These are phyloP conservation scores for Russula emetica DNA, from an alignment of 768 basidiomycete species.

Conservation along the genomic window DNA sequence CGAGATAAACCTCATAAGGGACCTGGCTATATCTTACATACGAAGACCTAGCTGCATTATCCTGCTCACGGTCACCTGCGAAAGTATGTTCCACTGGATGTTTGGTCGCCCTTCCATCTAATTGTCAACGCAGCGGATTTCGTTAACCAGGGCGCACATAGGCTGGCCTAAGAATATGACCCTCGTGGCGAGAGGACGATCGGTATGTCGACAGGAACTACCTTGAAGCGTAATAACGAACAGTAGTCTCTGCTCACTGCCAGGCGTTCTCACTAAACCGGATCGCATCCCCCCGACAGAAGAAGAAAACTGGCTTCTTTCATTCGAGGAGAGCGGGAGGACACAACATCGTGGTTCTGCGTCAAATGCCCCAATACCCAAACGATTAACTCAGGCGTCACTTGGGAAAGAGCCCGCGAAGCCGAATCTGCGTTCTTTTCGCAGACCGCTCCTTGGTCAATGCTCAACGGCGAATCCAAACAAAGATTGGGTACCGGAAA, in stretches of 20 bases:
- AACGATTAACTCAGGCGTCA: slow-evolving; percentile 47
- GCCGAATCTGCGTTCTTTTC: slow-evolving; percentile 57
- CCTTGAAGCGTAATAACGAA: neutral
- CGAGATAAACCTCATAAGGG: slow-evolving; percentile 60
- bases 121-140: slow-evolving; percentile 55
- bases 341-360: slow-evolving; percentile 54
- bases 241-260: too few species aligned
- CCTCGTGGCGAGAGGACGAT: slow-evolving; percentile 63
- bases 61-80: slow-evolving; percentile 57
- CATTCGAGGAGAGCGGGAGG: slow-evolving; percentile 49
- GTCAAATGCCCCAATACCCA: slow-evolving; percentile 45
- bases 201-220: slow-evolving; percentile 40
- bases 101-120: neutral
- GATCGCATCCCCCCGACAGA: slow-evolving; percentile 39
- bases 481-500: slow-evolving; percentile 53
- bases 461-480: slow-evolving; percentile 47
- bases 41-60: slow-evolving; percentile 57
- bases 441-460: slow-evolving; percentile 48
- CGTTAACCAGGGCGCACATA: slow-evolving; percentile 72
- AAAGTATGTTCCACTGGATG: slow-evolving; percentile 43
- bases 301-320: slow-evolving; percentile 53
- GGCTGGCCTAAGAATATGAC: slow-evolving; percentile 59
- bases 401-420: slow-evolving; percentile 57
- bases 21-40: slow-evolving; percentile 57
- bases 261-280: slow-evolving; percentile 24